Evolutionary conservation across 73 alveolate species (phyloP), one percentile per base, ranked within the genome.

Genomic region (Stentor roeselii): DNA sequence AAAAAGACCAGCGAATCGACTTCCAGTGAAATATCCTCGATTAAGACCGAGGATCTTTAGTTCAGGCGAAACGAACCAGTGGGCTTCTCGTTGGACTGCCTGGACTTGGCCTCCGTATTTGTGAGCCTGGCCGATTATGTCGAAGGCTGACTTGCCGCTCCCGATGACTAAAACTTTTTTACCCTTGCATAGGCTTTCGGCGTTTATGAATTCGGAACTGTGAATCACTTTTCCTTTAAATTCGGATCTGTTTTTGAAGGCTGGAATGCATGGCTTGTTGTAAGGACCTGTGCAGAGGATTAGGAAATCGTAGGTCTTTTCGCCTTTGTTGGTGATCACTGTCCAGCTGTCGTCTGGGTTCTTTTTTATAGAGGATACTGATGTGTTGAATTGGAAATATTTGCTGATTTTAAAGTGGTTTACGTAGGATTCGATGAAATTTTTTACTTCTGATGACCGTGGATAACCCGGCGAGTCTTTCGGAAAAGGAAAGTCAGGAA

Each of bases 151-250:
- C 34, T 67, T 67, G 1, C 80, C 80, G 2, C 80, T 67, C 41
- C 80, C 80, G 34, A 67, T 67, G 34, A 67, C 37, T 0, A 67
- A 15, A 21, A 67, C 41, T 67, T 67, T 67, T 32, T 67, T 67
- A 21, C 80, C 80, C 34, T 67, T 21, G 41, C 41, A 67, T 2
- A 15, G 21, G 11, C 34, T 32, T 67, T 67, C 37, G 21, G 41
- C 80, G 34, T 67, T 67, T 30, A 67, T 67, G 34, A 67, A 67
- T 67, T 67, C 80, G n/a, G 80, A 21, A 67, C 37, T 67, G 80
- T 67, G 80, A 11, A 67, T n/a, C 41, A 67, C 41, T 32, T 32
- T 67, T 32, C 80, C 80, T 67, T 67, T 0, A 67, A 67, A 67
- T 1, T 34, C 34, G 21, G 21, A 36, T 1, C 21, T 30, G 1